Percentiles rank a stretch among this genome's conserved stretches.
These are phyloP conservation scores for Pleurotus platypus DNA, from an alignment of 768 basidiomycete species.

Conservation along the genomic window DNA sequence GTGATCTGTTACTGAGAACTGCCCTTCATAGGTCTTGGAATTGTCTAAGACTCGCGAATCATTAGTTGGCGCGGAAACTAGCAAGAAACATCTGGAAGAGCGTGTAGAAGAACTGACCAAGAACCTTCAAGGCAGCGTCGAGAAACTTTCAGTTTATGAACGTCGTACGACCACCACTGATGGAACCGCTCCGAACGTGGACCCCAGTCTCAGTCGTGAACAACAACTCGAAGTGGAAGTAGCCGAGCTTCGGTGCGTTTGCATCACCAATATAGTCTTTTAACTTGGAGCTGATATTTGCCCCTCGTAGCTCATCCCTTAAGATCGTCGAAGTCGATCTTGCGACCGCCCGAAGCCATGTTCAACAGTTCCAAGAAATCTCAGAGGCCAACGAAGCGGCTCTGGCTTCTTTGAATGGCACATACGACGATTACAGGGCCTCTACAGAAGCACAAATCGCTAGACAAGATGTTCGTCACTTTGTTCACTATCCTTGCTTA, in stretches of 20 bases:
- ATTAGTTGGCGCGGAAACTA: conserved; percentile 71
- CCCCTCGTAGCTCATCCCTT: conserved; percentile 53
- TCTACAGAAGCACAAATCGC: conserved; percentile 68
- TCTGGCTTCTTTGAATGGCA: conserved; percentile 61
- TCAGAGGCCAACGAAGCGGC: conserved; percentile 80
- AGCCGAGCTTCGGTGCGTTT: conserved; percentile 69
- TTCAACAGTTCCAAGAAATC: conserved; percentile 84
- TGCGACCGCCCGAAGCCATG: conserved; percentile 63
- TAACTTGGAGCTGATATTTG: neutral
- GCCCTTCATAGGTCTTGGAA: conserved; percentile 50
- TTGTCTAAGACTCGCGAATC: conserved; percentile 66
- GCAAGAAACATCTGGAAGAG: conserved; percentile 75
- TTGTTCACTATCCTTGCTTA: neutral
- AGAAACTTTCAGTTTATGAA: conserved; percentile 87
- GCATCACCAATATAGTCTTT: neutral
- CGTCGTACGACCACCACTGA: conserved; percentile 43
- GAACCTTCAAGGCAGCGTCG: conserved; percentile 72
- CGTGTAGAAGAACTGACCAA: conserved; percentile 57
- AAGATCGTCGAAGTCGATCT: conserved; percentile 80
- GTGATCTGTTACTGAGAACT: neutral
- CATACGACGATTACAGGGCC: conserved; percentile 77
- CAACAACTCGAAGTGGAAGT: conserved; percentile 83
- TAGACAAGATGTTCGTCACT: conserved; percentile 54
- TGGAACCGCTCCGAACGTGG: conserved; percentile 28
- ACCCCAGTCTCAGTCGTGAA: conserved; percentile 57